phyloP scores from a whole-genome alignment of 352 stramenopile genomes.

The Globisporangium solare region DNA sequence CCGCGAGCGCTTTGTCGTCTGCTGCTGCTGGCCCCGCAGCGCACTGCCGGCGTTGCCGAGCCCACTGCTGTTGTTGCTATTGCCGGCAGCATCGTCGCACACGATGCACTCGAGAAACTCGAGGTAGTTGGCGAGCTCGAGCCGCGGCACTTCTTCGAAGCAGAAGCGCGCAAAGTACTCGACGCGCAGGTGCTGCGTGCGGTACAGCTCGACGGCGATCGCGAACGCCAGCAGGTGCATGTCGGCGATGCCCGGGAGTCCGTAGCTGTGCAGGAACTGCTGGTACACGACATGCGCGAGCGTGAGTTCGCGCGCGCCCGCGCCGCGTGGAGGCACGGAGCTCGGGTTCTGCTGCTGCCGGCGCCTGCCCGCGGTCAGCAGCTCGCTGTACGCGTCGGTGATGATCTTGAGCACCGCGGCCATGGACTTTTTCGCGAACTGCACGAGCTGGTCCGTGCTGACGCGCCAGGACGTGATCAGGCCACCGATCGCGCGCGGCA shows the following conservation, averaged over 20 bases:
- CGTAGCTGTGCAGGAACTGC: constrained; percentile 80
- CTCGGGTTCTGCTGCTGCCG: constrained; percentile 15
- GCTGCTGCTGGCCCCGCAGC: constrained; percentile 2
- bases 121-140: constrained; percentile 54
- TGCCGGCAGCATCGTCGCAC: constrained; percentile 36
- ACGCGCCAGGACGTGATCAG: constrained; percentile 83
- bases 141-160: constrained; percentile 60
- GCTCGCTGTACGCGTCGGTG: constrained; percentile 67
- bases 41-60: constrained; percentile 1
- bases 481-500: constrained; percentile 54
- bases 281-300: constrained; percentile 78
- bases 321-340: not conserved
- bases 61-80: not conserved
- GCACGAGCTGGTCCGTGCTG: constrained; percentile 71
- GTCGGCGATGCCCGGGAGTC: constrained; percentile 66
- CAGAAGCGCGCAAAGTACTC: constrained; percentile 75
- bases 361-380: constrained; percentile 51
- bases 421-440: constrained; percentile 78
- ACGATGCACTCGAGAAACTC: constrained; percentile 79
- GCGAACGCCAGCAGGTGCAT: constrained; percentile 77
- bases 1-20: constrained; percentile 30
- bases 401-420: constrained; percentile 62
- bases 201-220: constrained; percentile 63
- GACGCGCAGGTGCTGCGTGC: constrained; percentile 58
- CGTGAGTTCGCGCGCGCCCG: constrained; percentile 30